Percentiles rank a stretch among this genome's conserved stretches.
These are phyloP conservation scores for Ramichloridium luteum DNA, from an alignment of 2,329 filamentous ascomycete genomes.

Conservation along the genomic window DNA sequence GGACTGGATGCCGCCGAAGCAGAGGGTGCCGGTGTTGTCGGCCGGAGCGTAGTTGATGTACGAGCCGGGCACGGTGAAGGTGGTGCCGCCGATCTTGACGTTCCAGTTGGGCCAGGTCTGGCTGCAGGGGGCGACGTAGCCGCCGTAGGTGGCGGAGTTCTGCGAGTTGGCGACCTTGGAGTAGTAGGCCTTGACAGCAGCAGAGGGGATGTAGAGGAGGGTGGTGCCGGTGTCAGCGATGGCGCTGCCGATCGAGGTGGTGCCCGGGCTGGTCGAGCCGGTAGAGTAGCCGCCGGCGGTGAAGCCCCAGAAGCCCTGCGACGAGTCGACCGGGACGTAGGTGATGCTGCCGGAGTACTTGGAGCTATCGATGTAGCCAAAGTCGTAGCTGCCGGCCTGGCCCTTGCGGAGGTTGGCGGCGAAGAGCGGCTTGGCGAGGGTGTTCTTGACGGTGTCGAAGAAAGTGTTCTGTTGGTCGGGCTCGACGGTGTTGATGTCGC, in stretches of 20 bases:
- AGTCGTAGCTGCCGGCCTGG: constrained; percentile 42
- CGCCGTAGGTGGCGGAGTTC: constrained; percentile 37
- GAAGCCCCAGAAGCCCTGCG: constrained; percentile 54
- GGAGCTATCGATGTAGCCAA: constrained; percentile 45
- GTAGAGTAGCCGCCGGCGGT: constrained; percentile 44
- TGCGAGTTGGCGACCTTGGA: constrained; percentile 40
- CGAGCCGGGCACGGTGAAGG: constrained; percentile 40
- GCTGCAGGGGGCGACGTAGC: constrained; percentile 44
- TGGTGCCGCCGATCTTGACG: constrained; percentile 38
- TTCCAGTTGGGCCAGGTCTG: constrained; percentile 42
- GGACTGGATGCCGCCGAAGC: constrained; percentile 67
- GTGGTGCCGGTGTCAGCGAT: constrained; percentile 64
- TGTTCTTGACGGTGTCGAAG: constrained; percentile 45
- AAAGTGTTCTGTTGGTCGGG: constrained; percentile 43
- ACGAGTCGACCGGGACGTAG: constrained; percentile 44
- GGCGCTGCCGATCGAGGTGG: constrained; percentile 37
- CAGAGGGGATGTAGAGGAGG: constrained; percentile 46
- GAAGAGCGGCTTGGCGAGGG: constrained; percentile 43
- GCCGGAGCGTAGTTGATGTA: constrained; percentile 44
- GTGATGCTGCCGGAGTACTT: constrained; percentile 46
- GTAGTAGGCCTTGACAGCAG: constrained; percentile 49
- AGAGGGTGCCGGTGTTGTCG: constrained; percentile 32
- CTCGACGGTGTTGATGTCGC: constrained; percentile 45
- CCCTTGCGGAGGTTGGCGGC: constrained; percentile 46
- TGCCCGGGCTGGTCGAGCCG: constrained; percentile 31